Evolutionary conservation across 1,284 basidiomycete species (phyloP), one percentile per base, ranked within the genome.

Genomic region (Mycosarcoma maydis): DNA sequence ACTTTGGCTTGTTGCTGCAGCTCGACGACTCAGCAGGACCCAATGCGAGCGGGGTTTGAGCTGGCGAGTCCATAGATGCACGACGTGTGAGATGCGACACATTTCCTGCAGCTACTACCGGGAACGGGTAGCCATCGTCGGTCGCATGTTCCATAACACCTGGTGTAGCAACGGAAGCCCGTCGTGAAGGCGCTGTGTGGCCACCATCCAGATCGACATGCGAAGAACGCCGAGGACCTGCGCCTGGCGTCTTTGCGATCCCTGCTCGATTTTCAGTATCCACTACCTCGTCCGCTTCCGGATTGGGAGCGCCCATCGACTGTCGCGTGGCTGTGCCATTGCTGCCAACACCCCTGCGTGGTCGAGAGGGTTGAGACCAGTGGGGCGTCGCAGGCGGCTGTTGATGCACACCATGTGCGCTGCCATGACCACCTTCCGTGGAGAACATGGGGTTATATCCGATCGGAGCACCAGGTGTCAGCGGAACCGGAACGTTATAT

Each of bases 331-430:
- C 10, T 8, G 22, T 38, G 4, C 19, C 27, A 13, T 26, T 14
- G 20, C 42, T 30, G 17, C 30, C 42, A 23, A 10, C 34, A 7
- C 13, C 41, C 11, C 59, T 26, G 22, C 60, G 48, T 32, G 58
- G 50, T 13, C 65, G 45, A 13, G 67, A 45, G 9, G 48, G 54
- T 51, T 76, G 75, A 16, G 76, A 75, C 75, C 73, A 76, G 39
- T 78, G 72, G 16, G 73, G 75, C 22, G 75, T 75, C 3, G 73
- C 55, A 14, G 73, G 70, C 50, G 70, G 65, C 39, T 59, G 52
- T 7, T 39, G 44, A 10, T 57, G 27, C 13, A 7, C 8, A 20
- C 23, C 29, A 17, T 14, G 22, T 6, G 16, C 24, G 2, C 41
- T 22, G 29, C 37, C 32, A 24, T 46, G 41, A 9, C 29, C 30